Evolutionary conservation across 345 rosid genomes (phyloP), one percentile per base, ranked within the genome.

Genomic region (Stellera chamaejasme): DNA sequence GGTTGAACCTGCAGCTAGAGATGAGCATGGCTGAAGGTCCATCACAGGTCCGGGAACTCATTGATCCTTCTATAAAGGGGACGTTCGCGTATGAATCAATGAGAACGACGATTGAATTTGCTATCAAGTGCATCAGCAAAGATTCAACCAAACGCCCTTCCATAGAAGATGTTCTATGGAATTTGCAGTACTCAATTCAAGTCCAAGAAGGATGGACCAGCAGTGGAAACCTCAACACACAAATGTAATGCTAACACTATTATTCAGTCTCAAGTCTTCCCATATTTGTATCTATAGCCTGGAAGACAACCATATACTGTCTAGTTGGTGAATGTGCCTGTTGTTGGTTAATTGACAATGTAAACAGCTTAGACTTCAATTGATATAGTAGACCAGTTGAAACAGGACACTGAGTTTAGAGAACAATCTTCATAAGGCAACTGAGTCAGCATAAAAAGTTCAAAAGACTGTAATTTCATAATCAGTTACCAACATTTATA

Each of bases 161-260:
- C 0, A 79, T 92, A 48, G 98, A 92, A 55, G 97, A 92, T 62
- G 91, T 88, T 56, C 81, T 88, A 1, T 92, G 98, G 97, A 88
- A 92, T 68, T 69, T 92, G 75, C 98, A 88, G 60, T 92, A 86
- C 52, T 84, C 95, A 23, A 78, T 72, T 65, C 98, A 92, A 72
- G 87, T 86, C 44, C 98, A 92, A 57, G 95, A 86, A 66, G 93
- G 95, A 66, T 92, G 93, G 95, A 70, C 72, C 56, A 83, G 85
- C 44, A 92, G 95, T 45, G 98, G 85, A 51, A 88, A 82, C 62
- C 85, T 83, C 9, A 74, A 75, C 47, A 59, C 82, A 51, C 63
- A 66, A 15, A 52, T 66, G 54, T 73, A 64, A 27, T 52, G 19
- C 11, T 27, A 48, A 3, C 1, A 14, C 14, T 9, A 11, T 12